Percentiles rank a stretch among this genome's conserved stretches.
Evolutionary conservation across 1,284 basidiomycete genomes (phyloP).

Genomic region (Pseudozyma sp.): DNA sequence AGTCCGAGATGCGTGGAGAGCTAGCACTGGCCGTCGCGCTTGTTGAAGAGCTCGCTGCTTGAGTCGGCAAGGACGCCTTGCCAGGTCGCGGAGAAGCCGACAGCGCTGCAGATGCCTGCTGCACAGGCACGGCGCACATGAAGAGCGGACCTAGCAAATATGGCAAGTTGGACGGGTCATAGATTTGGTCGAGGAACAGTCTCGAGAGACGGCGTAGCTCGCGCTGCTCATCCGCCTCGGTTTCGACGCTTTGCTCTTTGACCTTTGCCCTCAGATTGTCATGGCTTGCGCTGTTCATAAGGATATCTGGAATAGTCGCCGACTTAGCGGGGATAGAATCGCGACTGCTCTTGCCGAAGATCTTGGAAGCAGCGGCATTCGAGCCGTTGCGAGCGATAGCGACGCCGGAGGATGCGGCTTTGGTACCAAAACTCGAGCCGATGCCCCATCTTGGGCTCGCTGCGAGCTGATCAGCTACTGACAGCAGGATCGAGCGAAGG

Average conservation of each 20-base stretch:
- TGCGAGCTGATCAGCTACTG: slow-evolving; percentile 59
- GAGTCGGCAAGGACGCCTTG: not conserved
- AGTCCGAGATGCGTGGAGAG: not conserved
- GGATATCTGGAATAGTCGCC: slow-evolving; percentile 25
- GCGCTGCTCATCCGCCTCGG: slow-evolving; percentile 25
- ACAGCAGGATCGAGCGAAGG: slow-evolving; percentile 54
- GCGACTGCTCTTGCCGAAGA: slow-evolving; percentile 47
- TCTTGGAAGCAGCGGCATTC: slow-evolving; percentile 32
- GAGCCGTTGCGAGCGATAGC: slow-evolving; percentile 27
- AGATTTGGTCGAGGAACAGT: slow-evolving; percentile 35
- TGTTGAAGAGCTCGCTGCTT: not conserved
- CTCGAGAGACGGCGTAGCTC: slow-evolving; percentile 39
- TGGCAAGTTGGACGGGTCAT: slow-evolving; percentile 33
- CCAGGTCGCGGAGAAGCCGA: slow-evolving; percentile 6
- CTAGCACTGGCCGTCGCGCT: not conserved
- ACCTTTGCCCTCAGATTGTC: slow-evolving; percentile 32
- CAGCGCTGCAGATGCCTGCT: slow-evolving; percentile 8
- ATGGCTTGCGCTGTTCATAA: slow-evolving; percentile 40
- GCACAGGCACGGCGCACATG: slow-evolving; percentile 38
- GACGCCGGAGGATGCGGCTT: slow-evolving; percentile 28
- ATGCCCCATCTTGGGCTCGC: slow-evolving; percentile 59
- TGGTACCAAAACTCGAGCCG: slow-evolving; percentile 57
- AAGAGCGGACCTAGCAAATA: slow-evolving; percentile 53
- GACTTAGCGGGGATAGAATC: slow-evolving; percentile 12
- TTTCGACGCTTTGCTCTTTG: slow-evolving; percentile 8